These are phyloP conservation scores for Sporopachydermia lactativora DNA, from an alignment of 805 yeast genomes.

Conservation along the genomic window DNA sequence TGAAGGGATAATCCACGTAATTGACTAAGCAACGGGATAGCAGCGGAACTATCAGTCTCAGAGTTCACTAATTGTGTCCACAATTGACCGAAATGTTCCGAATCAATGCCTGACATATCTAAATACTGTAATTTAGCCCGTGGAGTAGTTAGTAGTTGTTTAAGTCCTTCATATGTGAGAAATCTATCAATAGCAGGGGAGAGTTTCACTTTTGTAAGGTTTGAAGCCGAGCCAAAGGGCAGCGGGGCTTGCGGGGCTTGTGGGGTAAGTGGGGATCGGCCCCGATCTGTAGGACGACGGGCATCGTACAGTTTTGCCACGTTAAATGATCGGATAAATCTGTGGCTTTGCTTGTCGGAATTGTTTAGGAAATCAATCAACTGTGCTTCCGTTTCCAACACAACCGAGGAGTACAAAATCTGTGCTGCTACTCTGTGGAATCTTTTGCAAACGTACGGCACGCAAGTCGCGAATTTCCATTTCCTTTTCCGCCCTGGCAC, in stretches of 20 bases:
- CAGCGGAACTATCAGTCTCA: neutral
- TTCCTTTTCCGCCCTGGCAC: neutral
- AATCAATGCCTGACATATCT: neutral
- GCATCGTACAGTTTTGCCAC: neutral
- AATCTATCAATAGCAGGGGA: neutral
- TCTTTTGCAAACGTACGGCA: conserved; percentile 1
- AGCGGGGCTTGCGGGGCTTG: neutral
- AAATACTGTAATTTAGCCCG: neutral
- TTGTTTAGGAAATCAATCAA: neutral
- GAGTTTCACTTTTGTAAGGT: neutral
- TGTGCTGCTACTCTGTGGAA: neutral
- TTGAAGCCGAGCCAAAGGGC: neutral
- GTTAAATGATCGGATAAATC: neutral
- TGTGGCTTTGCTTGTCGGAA: neutral
- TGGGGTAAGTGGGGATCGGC: neutral
- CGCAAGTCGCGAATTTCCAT: neutral
- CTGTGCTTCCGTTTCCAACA: neutral
- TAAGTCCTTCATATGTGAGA: neutral
- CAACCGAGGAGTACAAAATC: neutral
- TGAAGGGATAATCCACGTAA: neutral
- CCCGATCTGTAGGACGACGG: neutral
- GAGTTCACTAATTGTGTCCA: neutral
- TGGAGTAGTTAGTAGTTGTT: neutral
- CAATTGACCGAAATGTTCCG: neutral
- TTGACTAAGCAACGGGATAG: neutral